Evolutionary conservation across 306 rosid species (phyloP).

Genomic region (Quercus dentata): DNA sequence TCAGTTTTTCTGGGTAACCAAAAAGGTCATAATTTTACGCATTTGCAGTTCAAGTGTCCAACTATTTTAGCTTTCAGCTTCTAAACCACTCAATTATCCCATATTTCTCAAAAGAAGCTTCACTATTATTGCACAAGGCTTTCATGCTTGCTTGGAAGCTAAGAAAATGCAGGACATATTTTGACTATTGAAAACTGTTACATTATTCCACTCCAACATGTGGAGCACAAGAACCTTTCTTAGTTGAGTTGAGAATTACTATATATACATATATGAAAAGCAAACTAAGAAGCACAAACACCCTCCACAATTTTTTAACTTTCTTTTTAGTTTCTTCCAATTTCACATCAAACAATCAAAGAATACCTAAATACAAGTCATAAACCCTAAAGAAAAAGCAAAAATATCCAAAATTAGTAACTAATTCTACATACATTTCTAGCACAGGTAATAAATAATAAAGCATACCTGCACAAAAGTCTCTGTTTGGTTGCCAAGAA

Average conservation of each 20-base stretch:
- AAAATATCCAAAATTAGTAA: neutral
- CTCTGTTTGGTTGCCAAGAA: neutral
- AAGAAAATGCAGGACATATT: neutral
- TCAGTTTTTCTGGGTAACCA: no score
- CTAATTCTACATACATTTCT: neutral
- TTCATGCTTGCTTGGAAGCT: neutral
- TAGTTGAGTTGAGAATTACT: neutral
- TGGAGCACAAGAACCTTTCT: slow-evolving; percentile 11
- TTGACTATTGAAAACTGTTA: neutral
- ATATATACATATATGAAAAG: neutral
- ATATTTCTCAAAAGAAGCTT: neutral
- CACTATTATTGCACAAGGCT: neutral
- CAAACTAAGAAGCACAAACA: neutral
- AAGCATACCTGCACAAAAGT: neutral
- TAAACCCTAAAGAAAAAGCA: neutral
- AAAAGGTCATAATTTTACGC: no score
- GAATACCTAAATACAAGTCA: neutral
- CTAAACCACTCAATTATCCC: neutral
- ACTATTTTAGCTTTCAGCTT: neutral
- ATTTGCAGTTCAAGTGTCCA: no score
- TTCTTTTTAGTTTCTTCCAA: neutral
- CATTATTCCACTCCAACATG: neutral
- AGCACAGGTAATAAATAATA: neutral
- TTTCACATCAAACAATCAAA: neutral
- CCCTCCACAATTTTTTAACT: slow-evolving; percentile 27